Percentiles rank a stretch among this genome's conserved stretches.
Evolutionary conservation across 176 grass and related monocot genomes (phyloP).

Genomic region (Areca catechu): DNA sequence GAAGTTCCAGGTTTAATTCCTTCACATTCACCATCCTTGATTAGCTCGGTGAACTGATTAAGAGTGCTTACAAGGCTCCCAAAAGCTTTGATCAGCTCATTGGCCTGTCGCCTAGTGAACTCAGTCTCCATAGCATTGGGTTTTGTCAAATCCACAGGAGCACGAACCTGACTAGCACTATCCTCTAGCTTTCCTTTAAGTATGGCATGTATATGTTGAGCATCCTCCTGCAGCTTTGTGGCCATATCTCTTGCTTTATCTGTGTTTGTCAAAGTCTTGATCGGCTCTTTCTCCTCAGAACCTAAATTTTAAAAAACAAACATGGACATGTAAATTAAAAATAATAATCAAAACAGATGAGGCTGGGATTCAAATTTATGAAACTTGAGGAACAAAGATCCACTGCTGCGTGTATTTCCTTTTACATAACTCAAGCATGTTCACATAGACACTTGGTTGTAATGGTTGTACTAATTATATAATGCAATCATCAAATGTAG

Average conservation of each 20-base stretch:
- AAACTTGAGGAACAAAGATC: no score
- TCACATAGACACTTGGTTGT: no score
- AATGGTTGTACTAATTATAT: no score
- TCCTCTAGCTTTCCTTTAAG: constrained; percentile 30
- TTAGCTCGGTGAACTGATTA: constrained; percentile 65
- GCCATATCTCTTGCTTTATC: constrained; percentile 35
- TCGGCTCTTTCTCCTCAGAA: constrained; percentile 5
- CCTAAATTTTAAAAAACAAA: constrained; percentile 13
- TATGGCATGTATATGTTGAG: constrained; percentile 47
- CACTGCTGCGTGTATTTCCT: no score
- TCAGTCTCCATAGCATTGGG: constrained; percentile 25
- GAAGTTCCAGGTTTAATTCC: constrained; percentile 18
- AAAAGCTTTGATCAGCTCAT: constrained; percentile 61
- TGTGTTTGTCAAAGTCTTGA: constrained; percentile 19
- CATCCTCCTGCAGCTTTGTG: constrained; percentile 51
- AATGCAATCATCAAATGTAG: no score
- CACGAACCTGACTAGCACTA: constrained; percentile 6
- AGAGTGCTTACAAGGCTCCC: constrained; percentile 53
- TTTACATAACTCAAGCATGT: no score
- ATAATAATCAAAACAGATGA: no score
- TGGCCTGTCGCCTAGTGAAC: constrained; percentile 39
- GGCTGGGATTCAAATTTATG: no score
- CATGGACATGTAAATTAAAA: no score
- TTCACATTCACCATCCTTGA: constrained; percentile 51
- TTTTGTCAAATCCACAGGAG: constrained; percentile 5